Evolutionary conservation across 805 yeast species (phyloP).

Genomic region (Candida verbasci): DNA sequence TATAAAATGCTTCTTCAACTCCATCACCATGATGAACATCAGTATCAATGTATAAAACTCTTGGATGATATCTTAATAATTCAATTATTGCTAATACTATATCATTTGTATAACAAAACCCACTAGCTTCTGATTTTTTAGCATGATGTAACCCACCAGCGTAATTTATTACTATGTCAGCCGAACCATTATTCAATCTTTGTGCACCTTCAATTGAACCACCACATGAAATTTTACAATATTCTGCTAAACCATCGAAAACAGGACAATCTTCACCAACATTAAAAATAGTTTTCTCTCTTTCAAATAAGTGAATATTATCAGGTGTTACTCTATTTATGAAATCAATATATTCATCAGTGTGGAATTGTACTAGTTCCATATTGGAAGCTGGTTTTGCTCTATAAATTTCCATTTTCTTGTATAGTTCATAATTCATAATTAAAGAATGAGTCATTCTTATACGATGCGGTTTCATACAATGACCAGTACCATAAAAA

Average conservation of each 20-base stretch:
- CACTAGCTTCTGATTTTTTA: slow-evolving; percentile 92
- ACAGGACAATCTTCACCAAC: slow-evolving; percentile 97
- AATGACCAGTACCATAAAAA: slow-evolving; percentile 97
- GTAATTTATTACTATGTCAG: slow-evolving; percentile 94
- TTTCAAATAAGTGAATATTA: slow-evolving; percentile 77
- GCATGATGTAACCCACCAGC: slow-evolving; percentile 98
- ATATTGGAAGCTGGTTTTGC: slow-evolving; percentile 97
- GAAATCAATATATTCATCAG: slow-evolving; percentile 95
- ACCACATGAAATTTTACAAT: slow-evolving; percentile 86
- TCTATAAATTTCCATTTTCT: slow-evolving; percentile 94
- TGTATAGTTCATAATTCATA: slow-evolving; percentile 94
- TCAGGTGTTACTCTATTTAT: slow-evolving; percentile 89
- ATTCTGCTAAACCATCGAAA: slow-evolving; percentile 91
- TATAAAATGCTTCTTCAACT: slow-evolving; percentile 94
- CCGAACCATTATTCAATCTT: slow-evolving; percentile 78
- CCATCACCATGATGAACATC: slow-evolving; percentile 99
- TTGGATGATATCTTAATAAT: slow-evolving; percentile 80
- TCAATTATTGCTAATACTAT: slow-evolving; percentile 87
- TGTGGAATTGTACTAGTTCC: slow-evolving; percentile 97
- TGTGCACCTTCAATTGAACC: slow-evolving; percentile 95
- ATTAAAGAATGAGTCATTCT: slow-evolving; percentile 97
- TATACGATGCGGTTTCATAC: slow-evolving; percentile 98
- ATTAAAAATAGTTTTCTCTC: slow-evolving; percentile 87
- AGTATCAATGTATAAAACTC: slow-evolving; percentile 90
- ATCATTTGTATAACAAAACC: slow-evolving; percentile 93